These are phyloP conservation scores for Podaxis sp. DNA, from an alignment of 768 basidiomycete genomes.

Conservation along the genomic window DNA sequence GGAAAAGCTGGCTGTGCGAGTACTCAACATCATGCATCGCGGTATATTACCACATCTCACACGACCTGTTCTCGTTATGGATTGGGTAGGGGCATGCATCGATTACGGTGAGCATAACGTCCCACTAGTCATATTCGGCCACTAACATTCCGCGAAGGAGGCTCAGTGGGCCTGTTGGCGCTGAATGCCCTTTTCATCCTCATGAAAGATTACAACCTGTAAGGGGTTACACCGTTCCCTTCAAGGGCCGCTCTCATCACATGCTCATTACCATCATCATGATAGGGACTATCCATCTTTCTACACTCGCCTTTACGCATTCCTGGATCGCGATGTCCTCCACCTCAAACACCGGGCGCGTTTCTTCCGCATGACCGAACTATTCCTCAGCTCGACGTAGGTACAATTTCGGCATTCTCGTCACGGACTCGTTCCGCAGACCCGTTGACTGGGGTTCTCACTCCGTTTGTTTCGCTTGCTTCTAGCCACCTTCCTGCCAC, in stretches of 20 bases:
- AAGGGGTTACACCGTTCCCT: slow-evolving; percentile 12
- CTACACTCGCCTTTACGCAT: slow-evolving; percentile 87
- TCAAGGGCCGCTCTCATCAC: neutral
- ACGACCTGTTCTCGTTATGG: slow-evolving; percentile 78
- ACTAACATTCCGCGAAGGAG: slow-evolving; percentile 47
- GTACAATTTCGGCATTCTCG: slow-evolving; percentile 27
- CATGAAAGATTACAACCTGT: slow-evolving; percentile 94
- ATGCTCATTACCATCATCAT: slow-evolving; percentile 9
- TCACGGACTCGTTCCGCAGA: neutral
- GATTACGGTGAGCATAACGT: slow-evolving; percentile 62
- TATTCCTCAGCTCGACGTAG: slow-evolving; percentile 91
- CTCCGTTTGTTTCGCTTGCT: neutral
- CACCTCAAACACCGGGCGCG: slow-evolving; percentile 92
- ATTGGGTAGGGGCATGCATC: slow-evolving; percentile 85
- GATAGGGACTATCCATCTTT: slow-evolving; percentile 94
- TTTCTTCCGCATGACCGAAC: slow-evolving; percentile 90
- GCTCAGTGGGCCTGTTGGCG: slow-evolving; percentile 81
- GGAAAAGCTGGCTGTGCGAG: slow-evolving; percentile 48
- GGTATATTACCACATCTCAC: slow-evolving; percentile 84
- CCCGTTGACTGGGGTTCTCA: neutral
- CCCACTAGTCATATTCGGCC: neutral
- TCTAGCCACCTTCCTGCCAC: slow-evolving; percentile 79
- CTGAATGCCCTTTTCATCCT: slow-evolving; percentile 89
- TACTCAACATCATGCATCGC: slow-evolving; percentile 77
- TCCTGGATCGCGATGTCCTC: slow-evolving; percentile 84